Evolutionary conservation across 331 rosid species (phyloP).

Genomic region (Malus hybrid): DNA sequence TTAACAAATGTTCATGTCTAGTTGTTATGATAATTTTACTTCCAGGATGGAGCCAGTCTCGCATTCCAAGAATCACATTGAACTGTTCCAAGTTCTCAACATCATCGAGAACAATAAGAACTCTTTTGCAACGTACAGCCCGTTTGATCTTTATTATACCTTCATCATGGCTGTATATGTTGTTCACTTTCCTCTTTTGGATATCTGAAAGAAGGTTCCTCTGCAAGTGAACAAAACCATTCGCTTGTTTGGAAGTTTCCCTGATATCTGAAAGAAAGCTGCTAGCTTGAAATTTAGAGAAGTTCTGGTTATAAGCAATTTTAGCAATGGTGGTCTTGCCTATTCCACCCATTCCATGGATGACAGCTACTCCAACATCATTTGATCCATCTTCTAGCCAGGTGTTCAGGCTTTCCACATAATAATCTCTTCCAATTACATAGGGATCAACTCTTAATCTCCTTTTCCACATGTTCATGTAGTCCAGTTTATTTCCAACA

Average conservation of each 20-base stretch:
- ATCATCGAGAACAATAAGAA: conserved; percentile 7
- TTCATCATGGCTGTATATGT: neutral
- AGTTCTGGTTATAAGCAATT: neutral
- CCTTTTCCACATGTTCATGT: neutral
- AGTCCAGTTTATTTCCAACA: neutral
- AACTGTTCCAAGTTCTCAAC: neutral
- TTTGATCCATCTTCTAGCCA: neutral
- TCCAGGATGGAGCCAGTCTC: neutral
- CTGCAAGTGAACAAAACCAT: neutral
- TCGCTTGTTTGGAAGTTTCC: neutral
- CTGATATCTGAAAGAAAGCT: neutral
- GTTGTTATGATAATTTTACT: conserved; percentile 5
- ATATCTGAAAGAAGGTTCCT: neutral
- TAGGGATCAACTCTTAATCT: neutral
- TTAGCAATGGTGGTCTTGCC: conserved; percentile 8
- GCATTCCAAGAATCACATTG: neutral
- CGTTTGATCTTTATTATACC: neutral
- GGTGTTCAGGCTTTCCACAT: neutral
- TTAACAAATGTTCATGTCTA: neutral
- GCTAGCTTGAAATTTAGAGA: neutral
- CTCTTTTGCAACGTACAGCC: neutral
- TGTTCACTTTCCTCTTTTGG: neutral
- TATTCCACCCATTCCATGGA: conserved; percentile 6
- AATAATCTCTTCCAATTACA: neutral
- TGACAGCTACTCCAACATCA: neutral